These are phyloP conservation scores for Penicillium frequentans DNA, from an alignment of 2,329 filamentous ascomycete species.

Conservation along the genomic window DNA sequence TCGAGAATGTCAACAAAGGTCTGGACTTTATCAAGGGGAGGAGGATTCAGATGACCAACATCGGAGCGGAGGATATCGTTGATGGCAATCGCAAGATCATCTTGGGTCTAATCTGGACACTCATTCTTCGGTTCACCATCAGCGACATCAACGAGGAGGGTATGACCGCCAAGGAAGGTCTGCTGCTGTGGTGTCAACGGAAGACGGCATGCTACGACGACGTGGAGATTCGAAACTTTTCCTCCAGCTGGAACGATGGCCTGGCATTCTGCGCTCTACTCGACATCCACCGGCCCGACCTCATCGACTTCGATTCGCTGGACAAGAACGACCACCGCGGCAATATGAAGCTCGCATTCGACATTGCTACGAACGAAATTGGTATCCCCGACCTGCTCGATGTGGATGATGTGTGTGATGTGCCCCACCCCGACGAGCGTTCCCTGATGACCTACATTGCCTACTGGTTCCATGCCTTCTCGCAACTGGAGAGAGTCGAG, in stretches of 20 bases:
- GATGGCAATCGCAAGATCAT: constrained; percentile 98
- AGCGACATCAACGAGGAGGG: constrained; percentile 98
- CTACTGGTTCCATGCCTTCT: constrained; percentile 99
- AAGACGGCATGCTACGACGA: constrained; percentile 99
- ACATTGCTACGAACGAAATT: constrained; percentile 93
- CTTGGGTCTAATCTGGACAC: constrained; percentile 93
- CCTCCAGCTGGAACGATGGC: constrained; percentile 93
- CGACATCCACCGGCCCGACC: constrained; percentile 93
- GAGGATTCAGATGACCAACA: constrained; percentile 97
- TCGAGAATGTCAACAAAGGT: constrained; percentile 96
- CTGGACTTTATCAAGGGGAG: constrained; percentile 89
- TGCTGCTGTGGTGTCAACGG: constrained; percentile 94
- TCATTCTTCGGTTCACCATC: constrained; percentile 97
- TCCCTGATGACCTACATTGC: constrained; percentile 99
- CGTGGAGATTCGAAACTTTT: constrained; percentile 94
- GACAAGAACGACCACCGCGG: constrained; percentile 93
- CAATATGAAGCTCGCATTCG: constrained; percentile 98
- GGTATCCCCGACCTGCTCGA: constrained; percentile 94
- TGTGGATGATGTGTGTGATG: constrained; percentile 97
- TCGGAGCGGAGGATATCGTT: constrained; percentile 96
- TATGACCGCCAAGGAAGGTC: constrained; percentile 93
- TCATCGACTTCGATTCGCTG: constrained; percentile 93
- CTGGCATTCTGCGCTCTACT: constrained; percentile 93
- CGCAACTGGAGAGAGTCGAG: constrained; percentile 97
- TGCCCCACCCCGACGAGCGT: constrained; percentile 91